Conservation (phyloP, 1,284 basidiomycete species). For the Tetrapyrgos nigripes region DNA sequence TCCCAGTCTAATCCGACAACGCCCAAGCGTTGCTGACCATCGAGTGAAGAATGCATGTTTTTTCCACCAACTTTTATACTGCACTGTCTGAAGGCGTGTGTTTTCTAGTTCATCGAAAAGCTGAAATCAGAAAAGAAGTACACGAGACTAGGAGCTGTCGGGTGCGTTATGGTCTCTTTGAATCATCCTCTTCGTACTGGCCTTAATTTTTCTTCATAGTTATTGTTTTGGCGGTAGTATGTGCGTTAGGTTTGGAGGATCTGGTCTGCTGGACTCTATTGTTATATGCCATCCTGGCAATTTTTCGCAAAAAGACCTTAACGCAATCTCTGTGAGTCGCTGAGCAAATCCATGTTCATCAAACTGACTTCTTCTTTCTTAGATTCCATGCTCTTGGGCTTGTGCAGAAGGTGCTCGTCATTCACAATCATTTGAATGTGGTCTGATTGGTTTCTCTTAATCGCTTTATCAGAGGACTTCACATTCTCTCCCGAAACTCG, state of each 20-base stretch:
- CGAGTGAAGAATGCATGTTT: neutral
- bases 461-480: conserved; percentile 40
- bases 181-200: neutral
- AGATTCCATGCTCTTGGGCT: conserved; percentile 44
- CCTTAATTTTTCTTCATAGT: conserved; percentile 25
- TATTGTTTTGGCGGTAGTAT: conserved; percentile 51
- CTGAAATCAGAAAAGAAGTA: conserved; percentile 36
- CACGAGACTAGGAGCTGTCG: conserved; percentile 46
- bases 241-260: conserved; percentile 29
- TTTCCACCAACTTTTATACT: neutral
- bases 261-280: conserved; percentile 39
- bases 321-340: neutral
- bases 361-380: conserved; percentile 22
- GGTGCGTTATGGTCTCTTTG: conserved; percentile 32
- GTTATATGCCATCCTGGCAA: conserved; percentile 49
- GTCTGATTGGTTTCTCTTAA: neutral
- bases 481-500: conserved; percentile 37
- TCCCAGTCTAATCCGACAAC: neutral
- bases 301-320: neutral
- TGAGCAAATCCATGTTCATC: neutral
- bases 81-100: neutral
- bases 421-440: neutral
- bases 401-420: conserved; percentile 39
- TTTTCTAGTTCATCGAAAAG: conserved; percentile 33
- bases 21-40: neutral